phyloP scores from a whole-genome alignment of 495 filamentous ascomycete genomes.

The Penicillium nucicola region DNA sequence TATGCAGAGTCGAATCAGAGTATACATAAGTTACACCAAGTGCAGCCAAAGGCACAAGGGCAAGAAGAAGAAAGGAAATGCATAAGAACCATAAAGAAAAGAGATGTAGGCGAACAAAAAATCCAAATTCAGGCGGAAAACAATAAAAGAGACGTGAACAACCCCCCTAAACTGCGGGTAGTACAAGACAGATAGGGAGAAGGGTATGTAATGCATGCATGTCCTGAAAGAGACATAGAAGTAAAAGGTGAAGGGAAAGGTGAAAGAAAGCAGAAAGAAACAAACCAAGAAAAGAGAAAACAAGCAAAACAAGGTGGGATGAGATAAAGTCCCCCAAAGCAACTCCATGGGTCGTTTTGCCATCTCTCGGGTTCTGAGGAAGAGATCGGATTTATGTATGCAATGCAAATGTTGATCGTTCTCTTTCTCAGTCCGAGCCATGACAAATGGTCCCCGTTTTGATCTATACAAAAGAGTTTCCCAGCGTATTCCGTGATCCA shows the following conservation, averaged over 20 bases:
- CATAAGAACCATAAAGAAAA: slow-evolving; percentile 2
- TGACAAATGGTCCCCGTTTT: neutral
- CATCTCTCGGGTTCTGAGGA: neutral
- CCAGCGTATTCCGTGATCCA: neutral
- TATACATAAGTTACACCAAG: slow-evolving; percentile 12
- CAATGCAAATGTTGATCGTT: neutral
- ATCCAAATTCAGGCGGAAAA: neutral
- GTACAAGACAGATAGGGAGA: neutral
- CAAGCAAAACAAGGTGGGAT: neutral
- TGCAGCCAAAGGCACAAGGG: slow-evolving; percentile 1
- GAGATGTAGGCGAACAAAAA: neutral
- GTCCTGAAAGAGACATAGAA: neutral
- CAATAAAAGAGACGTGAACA: neutral
- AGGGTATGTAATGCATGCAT: slow-evolving; percentile 10
- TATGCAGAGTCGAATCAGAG: slow-evolving; percentile 6
- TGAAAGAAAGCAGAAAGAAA: slow-evolving; percentile 5
- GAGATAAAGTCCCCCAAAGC: neutral
- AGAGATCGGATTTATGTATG: neutral
- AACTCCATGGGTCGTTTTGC: slow-evolving; percentile 1
- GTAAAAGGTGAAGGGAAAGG: slow-evolving; percentile 13
- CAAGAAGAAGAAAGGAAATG: neutral
- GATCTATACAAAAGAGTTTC: slow-evolving; percentile 11
- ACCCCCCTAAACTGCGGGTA: neutral
- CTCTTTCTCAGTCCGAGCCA: neutral
- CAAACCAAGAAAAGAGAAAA: neutral